Evolutionary conservation across 1,284 basidiomycete species (phyloP), one percentile per base, ranked within the genome.

Genomic region (Marasmius tenuissimus): DNA sequence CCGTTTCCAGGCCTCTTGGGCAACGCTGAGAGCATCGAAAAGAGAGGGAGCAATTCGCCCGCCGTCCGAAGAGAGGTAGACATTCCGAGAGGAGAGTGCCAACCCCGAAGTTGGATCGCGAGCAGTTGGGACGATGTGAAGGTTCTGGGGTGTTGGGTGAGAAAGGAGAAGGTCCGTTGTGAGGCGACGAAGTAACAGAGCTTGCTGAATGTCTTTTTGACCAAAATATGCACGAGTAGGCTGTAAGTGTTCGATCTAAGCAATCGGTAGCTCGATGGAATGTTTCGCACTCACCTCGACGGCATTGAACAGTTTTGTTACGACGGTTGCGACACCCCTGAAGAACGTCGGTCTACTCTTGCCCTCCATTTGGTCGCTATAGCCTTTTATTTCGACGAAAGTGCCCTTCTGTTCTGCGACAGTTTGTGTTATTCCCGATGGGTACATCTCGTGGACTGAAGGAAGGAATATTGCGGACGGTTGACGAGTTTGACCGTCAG

Each of bases 171-270:
- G 82, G 73, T 99, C 97, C 37, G 83, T 79, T 57, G 87, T 85
- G 74, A 99, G 83, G n/a, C 92, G 88, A 50, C 91, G 89, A 22
- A 99, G 82, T 20, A 99, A 77, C 8, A 98, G 77, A 0, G 92
- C 94, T 73, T 99, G 97, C 73, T 99, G 97, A 60, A 99, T 98
- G 72, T 99, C 97, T 74, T 99, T 99, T 75, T 98, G 97, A 0
- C 97, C 97, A 70, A 99, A 98, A 75, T 98, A 99, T 22, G 93
- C 89, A 61, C 88, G 86, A 58, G 93, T 93, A 2, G 97, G 97
- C 92, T 96, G 69, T 53, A 49, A 38, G 35, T 35, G 7, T 20
- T 18, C 14, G 34, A 33, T 38, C 39, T 52, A 42, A 45, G 35
- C 54, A 27, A 62, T 62, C 11, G 16, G 53, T 50, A 33, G 48